Base-by-base conservation (phyloP, 768 basidiomycete species). In the Hygrocybe coccinea region DNA sequence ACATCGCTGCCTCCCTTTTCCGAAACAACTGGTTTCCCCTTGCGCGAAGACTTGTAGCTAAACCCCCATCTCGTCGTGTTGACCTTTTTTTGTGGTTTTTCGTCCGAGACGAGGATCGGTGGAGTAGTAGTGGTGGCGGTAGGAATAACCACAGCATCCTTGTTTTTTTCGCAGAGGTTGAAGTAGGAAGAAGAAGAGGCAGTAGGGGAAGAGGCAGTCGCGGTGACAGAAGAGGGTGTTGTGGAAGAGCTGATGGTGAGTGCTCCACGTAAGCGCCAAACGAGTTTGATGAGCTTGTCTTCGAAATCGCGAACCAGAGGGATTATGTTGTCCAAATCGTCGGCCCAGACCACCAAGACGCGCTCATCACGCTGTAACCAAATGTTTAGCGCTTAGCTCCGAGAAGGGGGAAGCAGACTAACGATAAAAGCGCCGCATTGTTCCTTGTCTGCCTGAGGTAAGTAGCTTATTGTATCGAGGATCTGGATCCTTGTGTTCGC, bases 361-460 rank as follows among this genome's bases (percentile, higher is more conserved):
- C 83, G 81, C 64, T 94, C 91, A 67, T 91, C 86, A 24, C 91
- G 84, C 89, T 90, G 62, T 19, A 45, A 47, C 29, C 55, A 58
- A 56, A 57, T 57, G 61, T 52, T 56, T 37, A 36, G 41, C 50
- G 11, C 24, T 14, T 46, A 21, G 14, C 37, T 15, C 15, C 17
- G 22, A 34, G 29, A 45, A 50, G 12, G 9, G 21, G 43, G 19
- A 36, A 34, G 50, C 54, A 47, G 45, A 76, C 80, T 64, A 67
- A 87, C 89, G 52, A 92, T 79, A 67, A 95, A 95, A 11, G 92
- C 92, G 17, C 85, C 92, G 49, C 87, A 91, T 63, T 94, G 91
- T 65, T 94, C 91, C 73, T 93, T 94, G 66, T 94, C 89, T 6
- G 91, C 91, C 38, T 80, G 78, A 5, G 86, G 81, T 39, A 95